Evolutionary conservation across 768 basidiomycete species (phyloP).

Genomic region (Boletus rubescentipes): DNA sequence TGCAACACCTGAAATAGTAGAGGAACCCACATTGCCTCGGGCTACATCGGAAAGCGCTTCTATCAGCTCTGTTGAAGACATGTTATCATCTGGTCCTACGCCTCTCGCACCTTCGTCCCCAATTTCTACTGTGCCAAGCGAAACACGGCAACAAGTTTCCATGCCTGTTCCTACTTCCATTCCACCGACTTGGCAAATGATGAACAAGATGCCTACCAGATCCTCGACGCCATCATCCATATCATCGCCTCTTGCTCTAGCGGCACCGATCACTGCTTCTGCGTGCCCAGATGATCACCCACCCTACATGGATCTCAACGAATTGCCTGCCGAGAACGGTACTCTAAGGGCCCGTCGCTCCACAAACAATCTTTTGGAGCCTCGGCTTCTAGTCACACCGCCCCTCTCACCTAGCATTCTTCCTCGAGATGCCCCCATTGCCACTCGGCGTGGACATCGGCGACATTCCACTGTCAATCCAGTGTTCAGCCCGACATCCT

Average conservation of each 20-base stretch:
- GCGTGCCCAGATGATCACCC: conserved; percentile 57
- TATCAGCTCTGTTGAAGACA: conserved; percentile 23
- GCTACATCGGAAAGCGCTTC: conserved; percentile 17
- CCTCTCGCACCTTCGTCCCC: conserved; percentile 62
- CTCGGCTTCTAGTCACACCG: conserved; percentile 68
- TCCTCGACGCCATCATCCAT: conserved; percentile 89
- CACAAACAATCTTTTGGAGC: conserved; percentile 60
- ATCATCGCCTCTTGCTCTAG: conserved; percentile 83
- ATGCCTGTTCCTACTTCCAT: conserved; percentile 45
- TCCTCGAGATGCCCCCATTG: conserved; percentile 48
- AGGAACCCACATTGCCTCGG: conserved; percentile 13
- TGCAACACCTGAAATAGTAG: conserved; percentile 24
- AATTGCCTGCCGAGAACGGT: conserved; percentile 36
- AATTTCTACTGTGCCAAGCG: conserved; percentile 16
- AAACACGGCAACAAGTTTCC: conserved; percentile 27
- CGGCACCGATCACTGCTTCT: conserved; percentile 79
- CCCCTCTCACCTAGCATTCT: conserved; percentile 61
- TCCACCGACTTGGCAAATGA: conserved; percentile 40
- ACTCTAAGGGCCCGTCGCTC: conserved; percentile 67
- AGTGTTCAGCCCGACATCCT: conserved; percentile 54
- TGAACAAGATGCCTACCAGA: conserved; percentile 59
- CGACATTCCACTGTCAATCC: conserved; percentile 73
- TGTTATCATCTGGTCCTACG: conserved; percentile 58
- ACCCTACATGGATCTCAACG: conserved; percentile 68
- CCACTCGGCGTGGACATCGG: conserved; percentile 58